phyloP scores from a whole-genome alignment of 1,284 basidiomycete species.

The Rhodofomes roseus region DNA sequence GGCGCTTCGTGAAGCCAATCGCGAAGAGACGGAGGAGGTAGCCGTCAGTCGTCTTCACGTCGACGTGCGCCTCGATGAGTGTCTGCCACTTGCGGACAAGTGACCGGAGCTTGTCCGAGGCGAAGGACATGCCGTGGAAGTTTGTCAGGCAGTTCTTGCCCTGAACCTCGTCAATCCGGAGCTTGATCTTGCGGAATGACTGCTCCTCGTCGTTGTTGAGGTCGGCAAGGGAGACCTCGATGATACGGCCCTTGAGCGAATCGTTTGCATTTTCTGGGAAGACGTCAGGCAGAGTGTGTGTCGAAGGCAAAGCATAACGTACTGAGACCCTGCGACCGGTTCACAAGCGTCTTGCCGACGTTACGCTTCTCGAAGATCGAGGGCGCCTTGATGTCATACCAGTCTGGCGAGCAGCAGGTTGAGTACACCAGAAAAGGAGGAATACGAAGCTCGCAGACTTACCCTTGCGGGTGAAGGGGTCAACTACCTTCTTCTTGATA shows the following conservation, averaged over 20 bases:
- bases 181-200: constrained; percentile 99
- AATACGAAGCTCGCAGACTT: constrained; percentile 13
- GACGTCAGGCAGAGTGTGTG: constrained; percentile 10
- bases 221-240: constrained; percentile 97
- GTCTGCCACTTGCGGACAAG: constrained; percentile 99
- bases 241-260: constrained; percentile 95
- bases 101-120: constrained; percentile 99
- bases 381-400: constrained; percentile 99
- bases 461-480: constrained; percentile 99
- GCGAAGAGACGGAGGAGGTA: constrained; percentile 99
- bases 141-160: constrained; percentile 99
- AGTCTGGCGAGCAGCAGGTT: constrained; percentile 58
- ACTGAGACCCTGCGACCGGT: constrained; percentile 98
- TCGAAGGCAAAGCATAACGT: constrained; percentile 34
- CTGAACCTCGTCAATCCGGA: constrained; percentile 96
- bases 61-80: constrained; percentile 97
- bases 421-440: neutral
- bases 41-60: constrained; percentile 99
- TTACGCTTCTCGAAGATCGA: constrained; percentile 97
- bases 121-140: constrained; percentile 99
- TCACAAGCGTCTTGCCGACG: constrained; percentile 98
- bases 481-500: constrained; percentile 99
- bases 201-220: constrained; percentile 99
- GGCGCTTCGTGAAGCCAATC: constrained; percentile 98
- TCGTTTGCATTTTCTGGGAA: constrained; percentile 94